Base-by-base conservation (phyloP, 225 moss, liverwort and hornwort species). In the Antitrichia curtipendula region DNA sequence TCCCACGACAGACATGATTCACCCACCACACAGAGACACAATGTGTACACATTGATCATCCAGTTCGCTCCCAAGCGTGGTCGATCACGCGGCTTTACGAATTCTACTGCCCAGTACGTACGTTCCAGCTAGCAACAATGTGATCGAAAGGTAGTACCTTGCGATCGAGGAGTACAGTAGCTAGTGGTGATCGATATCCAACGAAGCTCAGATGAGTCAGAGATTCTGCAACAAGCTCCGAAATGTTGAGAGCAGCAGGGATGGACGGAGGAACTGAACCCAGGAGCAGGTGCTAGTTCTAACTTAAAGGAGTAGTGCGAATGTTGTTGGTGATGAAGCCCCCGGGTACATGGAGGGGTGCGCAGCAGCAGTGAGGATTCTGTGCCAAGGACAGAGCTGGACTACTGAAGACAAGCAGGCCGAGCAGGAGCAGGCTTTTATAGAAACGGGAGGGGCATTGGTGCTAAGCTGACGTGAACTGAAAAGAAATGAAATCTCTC, bases 371-470 rank as follows among this genome's bases (percentile, higher is more conserved):
- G 80, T 21, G 61, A 22, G 20, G 61, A 61, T 58, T 58, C 78
- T 58, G 40, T 28, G 78, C 40, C 45, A 49, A 7, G 45, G 45
- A 45, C 43, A 45, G 43, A 45, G 59, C 43, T 80, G 61, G 45
- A 45, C 68, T 38, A 45, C 68, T 38, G 83, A 40, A 83, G 61
- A 68, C 69, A 83, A 53, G 70, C 70, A 84, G 43, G n/a, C 57
- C 34, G 57, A 54, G 69, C 80, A 70, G 59, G 66, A 38, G 85
- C 24, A 85, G 90, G 86, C 81, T 86, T 74, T 90, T 82, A 84
- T 90, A 92, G 88, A 91, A 92, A 84, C 47, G 29, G 57, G 16
- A 13, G 38, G 69, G 90, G 75, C 75, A 78, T 79, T 87, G 68
- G 14, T 8, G 45, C 10, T 38, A 9, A 16, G 49, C 53, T 75